Base-by-base conservation (phyloP, 2,329 filamentous ascomycete species). In the Exophiala dermatitidis region DNA sequence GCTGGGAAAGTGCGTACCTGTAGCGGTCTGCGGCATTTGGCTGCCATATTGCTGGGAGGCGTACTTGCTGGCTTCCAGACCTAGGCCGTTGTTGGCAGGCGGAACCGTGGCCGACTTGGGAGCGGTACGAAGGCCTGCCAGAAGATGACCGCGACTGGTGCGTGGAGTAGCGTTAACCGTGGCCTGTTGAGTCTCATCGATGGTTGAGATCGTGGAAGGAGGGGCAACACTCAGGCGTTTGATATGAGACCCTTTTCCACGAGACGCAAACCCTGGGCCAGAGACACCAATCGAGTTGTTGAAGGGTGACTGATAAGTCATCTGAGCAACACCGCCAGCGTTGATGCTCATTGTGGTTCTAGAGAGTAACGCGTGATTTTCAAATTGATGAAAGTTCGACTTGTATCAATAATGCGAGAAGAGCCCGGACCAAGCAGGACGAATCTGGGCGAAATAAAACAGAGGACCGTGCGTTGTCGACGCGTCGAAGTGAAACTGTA, bases 301-400 rank as follows among this genome's bases (percentile, higher is more conserved):
- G 71, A 85, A 78, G 70, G 80, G 75, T 71, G 87, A 87, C 72
- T 84, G 81, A 78, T 89, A 91, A 77, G 89, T 88, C 91, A 97
- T 97, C 81, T 94, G 90, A 93, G 90, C 86, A 78, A 95, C 88
- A 93, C 90, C 89, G 81, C 91, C 91, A 82, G 91, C 85, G 91
- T 95, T 86, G 85, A 94, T 73, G 56, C 61, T 62, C 61, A 62
- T 61, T 54, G 44, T 59, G 19, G 43, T 48, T 57, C 54, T 57
- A 57, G 37, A 34, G 38, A 46, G 33, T 43, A 45, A 38, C 31
- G 45, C 50, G 46, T 52, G 50, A 30, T 59, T 36, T 52, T 53
- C 37, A 50, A 48, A 45, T 37, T 45, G 50, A 37, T 31, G 46
- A 51, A 42, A 37, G 30, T 6, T 43, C 19, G 28, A 38, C 40